Percentiles rank a stretch among this genome's conserved stretches.
phyloP scores from a whole-genome alignment of 2,329 filamentous ascomycete genomes.

The Acephala macrosclerotiorum region DNA sequence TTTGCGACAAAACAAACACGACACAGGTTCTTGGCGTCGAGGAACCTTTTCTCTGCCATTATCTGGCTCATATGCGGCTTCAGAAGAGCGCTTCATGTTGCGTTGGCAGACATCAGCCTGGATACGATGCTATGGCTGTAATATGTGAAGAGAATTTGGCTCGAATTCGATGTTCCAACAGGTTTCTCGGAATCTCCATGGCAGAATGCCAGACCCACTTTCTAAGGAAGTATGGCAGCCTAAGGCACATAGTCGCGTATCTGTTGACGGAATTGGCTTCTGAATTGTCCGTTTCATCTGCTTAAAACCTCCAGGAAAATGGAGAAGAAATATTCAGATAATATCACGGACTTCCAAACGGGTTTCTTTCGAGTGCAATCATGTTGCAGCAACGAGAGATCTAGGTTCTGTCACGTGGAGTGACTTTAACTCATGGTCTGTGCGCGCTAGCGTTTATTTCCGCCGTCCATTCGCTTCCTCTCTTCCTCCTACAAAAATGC shows the following conservation, averaged over 20 bases:
- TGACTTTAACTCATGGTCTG: background rate
- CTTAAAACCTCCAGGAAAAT: too few relatives aligned
- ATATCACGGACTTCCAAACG: too few relatives aligned
- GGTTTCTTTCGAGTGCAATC: too few relatives aligned
- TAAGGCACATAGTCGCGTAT: too few relatives aligned
- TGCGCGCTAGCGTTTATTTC: background rate
- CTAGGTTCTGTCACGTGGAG: background rate
- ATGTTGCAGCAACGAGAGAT: too few relatives aligned
- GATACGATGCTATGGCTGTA: slow-evolving; percentile 5
- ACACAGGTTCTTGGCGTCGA: slow-evolving; percentile 39
- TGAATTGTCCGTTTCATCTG: too few relatives aligned
- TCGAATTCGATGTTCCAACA: too few relatives aligned
- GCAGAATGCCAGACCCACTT: too few relatives aligned
- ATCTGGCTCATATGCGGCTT: slow-evolving; percentile 3
- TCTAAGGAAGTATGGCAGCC: too few relatives aligned
- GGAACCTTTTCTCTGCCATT: slow-evolving; percentile 21
- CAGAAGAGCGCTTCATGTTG: slow-evolving; percentile 20
- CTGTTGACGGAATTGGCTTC: too few relatives aligned
- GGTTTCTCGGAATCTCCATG: too few relatives aligned
- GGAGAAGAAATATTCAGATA: too few relatives aligned
- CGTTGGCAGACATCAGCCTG: background rate
- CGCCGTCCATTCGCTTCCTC: background rate
- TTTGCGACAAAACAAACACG: slow-evolving; percentile 36
- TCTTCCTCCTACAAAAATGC: slow-evolving; percentile 5
- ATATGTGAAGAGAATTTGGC: background rate